Base-by-base conservation (phyloP, 306 rosid genomes). In the Gleditsia sinensis region DNA sequence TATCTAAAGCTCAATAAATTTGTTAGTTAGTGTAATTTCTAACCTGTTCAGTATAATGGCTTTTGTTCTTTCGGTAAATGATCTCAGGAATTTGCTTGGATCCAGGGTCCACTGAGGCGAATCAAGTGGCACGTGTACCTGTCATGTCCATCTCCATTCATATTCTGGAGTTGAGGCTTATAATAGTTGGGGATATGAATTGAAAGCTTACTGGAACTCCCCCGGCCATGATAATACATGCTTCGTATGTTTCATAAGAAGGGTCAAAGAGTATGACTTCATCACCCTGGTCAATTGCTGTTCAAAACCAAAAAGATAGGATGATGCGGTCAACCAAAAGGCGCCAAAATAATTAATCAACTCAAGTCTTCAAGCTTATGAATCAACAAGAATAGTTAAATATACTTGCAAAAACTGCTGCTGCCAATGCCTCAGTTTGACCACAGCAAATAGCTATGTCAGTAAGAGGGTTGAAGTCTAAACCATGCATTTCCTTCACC, bases 101-200 rank as follows among this genome's bases (percentile, higher is more conserved):
- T 89, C 86, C 80, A 93, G 78, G 55, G 85, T 86, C 98, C 98
- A 91, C 0, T 73, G 87, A 61, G 98, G 96, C 21, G 96, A 94
- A 32, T 89, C 96, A 73, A 93, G 98, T 7, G 84, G 70, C 72
- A 91, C 89, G 36, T 80, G 83, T 14, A 93, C 83, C 98, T 87
- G 81, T 78, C 66, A 77, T 10, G 49, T 66, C 51, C 56, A 75
- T 45, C n/a, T n/a, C n/a, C n/a, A n/a, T n/a, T n/a, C n/a, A n/a
- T n/a, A n/a, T n/a, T n/a, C n/a, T n/a, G n/a, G n/a, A n/a, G 32
- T 69, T 25, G 45, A 79, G 10, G 64, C 25, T 36, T 46, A 55
- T 17, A 50, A 49, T 12, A 33, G 37, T 56, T 6, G 68, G 59
- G 2, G 69, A 72, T 8, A 45, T 61, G 45, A 20, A 19, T 61